Percentiles rank a stretch among this genome's conserved stretches.
phyloP scores from a whole-genome alignment of 352 stramenopile genomes.

The Thraustochytrium striatum region DNA sequence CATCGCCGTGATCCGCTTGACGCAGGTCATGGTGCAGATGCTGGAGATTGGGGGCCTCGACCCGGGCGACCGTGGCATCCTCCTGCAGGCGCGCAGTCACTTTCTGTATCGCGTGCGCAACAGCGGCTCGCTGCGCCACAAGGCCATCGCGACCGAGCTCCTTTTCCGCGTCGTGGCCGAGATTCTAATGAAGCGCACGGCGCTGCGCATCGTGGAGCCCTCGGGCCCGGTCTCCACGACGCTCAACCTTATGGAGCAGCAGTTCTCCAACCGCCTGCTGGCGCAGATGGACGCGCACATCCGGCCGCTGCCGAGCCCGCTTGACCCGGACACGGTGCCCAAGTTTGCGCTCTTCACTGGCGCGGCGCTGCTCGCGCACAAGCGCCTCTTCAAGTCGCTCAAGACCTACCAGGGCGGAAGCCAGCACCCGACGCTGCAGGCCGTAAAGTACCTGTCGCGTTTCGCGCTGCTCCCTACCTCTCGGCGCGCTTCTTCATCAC shows the following conservation, averaged over 20 bases:
- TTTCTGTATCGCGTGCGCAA: conserved; percentile 36
- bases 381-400: conserved; percentile 17
- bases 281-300: conserved; percentile 31
- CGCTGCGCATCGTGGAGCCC: conserved; percentile 34
- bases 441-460: conserved; percentile 22
- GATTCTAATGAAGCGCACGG: conserved; percentile 24
- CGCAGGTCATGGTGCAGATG: conserved; percentile 31
- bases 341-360: not conserved
- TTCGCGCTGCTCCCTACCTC: conserved; percentile 31
- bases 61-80: conserved; percentile 4
- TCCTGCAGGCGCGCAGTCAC: conserved; percentile 38
- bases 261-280: conserved; percentile 29
- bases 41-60: conserved; percentile 28
- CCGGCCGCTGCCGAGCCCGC: conserved; percentile 9
- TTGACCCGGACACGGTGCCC: conserved; percentile 13
- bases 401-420: conserved; percentile 25
- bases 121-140: conserved; percentile 18
- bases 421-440: conserved; percentile 16
- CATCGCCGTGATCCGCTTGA: not conserved
- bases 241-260: conserved; percentile 35
- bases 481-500: conserved; percentile 17
- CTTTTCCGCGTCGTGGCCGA: conserved; percentile 27
- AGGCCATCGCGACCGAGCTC: conserved; percentile 35
- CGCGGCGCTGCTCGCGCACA: conserved; percentile 12
- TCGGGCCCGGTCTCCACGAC: conserved; percentile 21